phyloP scores from a whole-genome alignment of 2,329 filamentous ascomycete species.

The Purpureocillium lavendulum region DNA sequence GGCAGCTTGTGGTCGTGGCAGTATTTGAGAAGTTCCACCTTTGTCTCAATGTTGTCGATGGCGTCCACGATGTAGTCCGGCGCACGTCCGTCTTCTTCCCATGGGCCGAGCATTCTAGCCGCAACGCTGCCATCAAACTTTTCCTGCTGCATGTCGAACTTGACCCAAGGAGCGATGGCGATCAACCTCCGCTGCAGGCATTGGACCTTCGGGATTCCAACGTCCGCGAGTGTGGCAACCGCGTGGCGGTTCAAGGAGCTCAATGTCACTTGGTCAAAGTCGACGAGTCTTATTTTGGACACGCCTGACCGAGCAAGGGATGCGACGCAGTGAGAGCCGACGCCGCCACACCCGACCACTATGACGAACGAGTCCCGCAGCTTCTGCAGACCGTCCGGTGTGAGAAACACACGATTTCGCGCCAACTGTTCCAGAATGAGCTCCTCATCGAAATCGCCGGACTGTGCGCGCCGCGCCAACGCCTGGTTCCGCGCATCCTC shows the following conservation, averaged over 20 bases:
- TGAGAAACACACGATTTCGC: conserved; percentile 85
- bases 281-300: conserved; percentile 77
- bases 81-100: conserved; percentile 49
- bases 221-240: conserved; percentile 86
- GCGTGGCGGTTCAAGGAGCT: conserved; percentile 95
- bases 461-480: conserved; percentile 51
- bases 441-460: conserved; percentile 62
- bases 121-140: conserved; percentile 68
- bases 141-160: conserved; percentile 78
- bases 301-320: conserved; percentile 85
- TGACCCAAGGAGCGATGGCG: conserved; percentile 84
- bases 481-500: conserved; percentile 53
- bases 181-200: conserved; percentile 73
- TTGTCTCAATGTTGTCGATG: conserved; percentile 97
- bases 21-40: conserved; percentile 83
- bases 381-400: conserved; percentile 68
- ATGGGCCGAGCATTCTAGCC: conserved; percentile 56
- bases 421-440: conserved; percentile 92
- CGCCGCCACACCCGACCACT: conserved; percentile 87
- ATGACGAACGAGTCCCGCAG: conserved; percentile 78
- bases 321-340: conserved; percentile 84
- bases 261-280: conserved; percentile 96
- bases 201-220: conserved; percentile 85
- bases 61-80: conserved; percentile 93
- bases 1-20: conserved; percentile 70